Evolutionary conservation across 257 asterid species (phyloP).

Genomic region (Nicotiana sylvestris): DNA sequence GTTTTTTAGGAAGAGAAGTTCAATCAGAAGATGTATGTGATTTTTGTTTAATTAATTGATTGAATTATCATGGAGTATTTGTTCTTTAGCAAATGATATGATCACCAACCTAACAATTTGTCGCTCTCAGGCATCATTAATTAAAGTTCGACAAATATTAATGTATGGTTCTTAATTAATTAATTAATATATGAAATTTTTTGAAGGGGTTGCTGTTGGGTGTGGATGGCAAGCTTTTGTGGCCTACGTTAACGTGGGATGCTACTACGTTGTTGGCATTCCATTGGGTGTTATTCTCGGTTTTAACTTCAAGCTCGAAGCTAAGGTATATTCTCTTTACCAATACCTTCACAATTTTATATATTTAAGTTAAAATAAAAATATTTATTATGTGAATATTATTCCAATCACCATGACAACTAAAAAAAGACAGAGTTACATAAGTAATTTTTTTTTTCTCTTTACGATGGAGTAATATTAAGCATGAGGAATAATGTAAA

Average conservation of each 20-base stretch:
- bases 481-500: background rate
- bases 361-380: background rate
- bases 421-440: too few species aligned
- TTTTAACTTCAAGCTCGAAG: constrained; percentile 23
- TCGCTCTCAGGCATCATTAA: background rate
- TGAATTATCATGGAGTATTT: background rate
- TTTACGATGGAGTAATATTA: too few species aligned
- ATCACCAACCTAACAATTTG: background rate
- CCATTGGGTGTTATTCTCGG: constrained; percentile 29
- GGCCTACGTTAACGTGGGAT: constrained; percentile 28
- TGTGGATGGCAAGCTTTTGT: constrained; percentile 40
- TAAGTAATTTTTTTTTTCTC: too few species aligned
- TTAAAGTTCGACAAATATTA: background rate
- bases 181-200: background rate
- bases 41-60: background rate
- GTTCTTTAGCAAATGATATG: background rate
- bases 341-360: background rate
- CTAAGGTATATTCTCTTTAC: constrained; percentile 10
- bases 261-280: constrained; percentile 28
- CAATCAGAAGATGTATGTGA: background rate
- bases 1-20: too few species aligned
- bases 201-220: constrained; percentile 38
- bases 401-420: too few species aligned
- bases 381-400: too few species aligned
- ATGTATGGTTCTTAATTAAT: background rate